Base-by-base conservation (phyloP, 2,329 filamentous ascomycete species). In the Stachybotrys echinatus region DNA sequence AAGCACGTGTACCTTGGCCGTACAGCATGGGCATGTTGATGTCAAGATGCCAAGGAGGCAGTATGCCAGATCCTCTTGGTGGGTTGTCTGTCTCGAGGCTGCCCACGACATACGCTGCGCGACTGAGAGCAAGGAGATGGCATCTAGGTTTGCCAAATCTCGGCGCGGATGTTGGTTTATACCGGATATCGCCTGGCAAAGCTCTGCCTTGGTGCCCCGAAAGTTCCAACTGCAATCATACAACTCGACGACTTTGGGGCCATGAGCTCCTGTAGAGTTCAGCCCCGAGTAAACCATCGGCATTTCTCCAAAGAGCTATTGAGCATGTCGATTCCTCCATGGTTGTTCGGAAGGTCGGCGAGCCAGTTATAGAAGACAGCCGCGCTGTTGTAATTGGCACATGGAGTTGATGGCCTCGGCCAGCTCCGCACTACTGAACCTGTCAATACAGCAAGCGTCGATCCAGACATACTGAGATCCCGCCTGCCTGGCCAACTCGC, bases 261-360 rank as follows among this genome's bases (percentile, higher is more conserved):
- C 21, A 66, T 55, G 20, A 67, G 52, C 49, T 66, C 63, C n/a
- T 65, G 60, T n/a, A n/a, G n/a, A n/a, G n/a, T n/a, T n/a, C n/a
- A n/a, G n/a, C n/a, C n/a, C n/a, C n/a, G n/a, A n/a, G 48, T 52
- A 39, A 61, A 61, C 59, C 58, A 61, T 10, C 53, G 52, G 6
- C 58, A 56, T 1, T 45, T 23, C 38, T 47, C 27, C 4, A 18
- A 6, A 21, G 27, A 8, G 23, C n/a, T 19, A 5, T 22, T 20
- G n/a, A 19, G 4, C 19, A 18, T 19, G n/a, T 22, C n/a, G 45
- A 39, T 10, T 14, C 5, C 18, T 14, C 12, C 45, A 23, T 22
- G 8, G 7, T 19, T n/a, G 19, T 22, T 5, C 21, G 45, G 42
- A 3, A 55, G 46, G 37, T 65, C 62, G 12, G 38, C 42, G 3